These are phyloP conservation scores for Picea abies DNA, from an alignment of 83 land plant species.

Conservation along the genomic window DNA sequence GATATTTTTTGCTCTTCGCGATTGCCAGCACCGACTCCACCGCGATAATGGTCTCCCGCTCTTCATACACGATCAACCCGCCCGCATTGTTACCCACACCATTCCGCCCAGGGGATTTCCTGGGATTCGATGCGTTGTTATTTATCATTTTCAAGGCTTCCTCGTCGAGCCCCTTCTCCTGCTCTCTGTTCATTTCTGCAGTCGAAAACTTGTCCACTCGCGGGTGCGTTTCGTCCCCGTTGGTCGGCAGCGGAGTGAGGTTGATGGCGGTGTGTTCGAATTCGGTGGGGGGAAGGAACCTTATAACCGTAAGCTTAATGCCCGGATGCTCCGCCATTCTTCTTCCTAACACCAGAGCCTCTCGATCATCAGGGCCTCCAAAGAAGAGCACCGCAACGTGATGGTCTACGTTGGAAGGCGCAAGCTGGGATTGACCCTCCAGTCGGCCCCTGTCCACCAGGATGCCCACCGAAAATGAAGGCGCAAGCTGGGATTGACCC, in stretches of 20 bases:
- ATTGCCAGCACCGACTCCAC: slow-evolving; percentile 41
- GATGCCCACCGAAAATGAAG: slow-evolving; percentile 82
- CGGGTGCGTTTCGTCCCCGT: not conserved
- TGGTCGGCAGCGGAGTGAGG: slow-evolving; percentile 23
- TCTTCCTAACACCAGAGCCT: slow-evolving; percentile 69
- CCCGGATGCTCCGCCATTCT: slow-evolving; percentile 87
- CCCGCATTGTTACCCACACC: not conserved
- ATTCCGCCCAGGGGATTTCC: too few relatives aligned
- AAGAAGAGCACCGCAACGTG: slow-evolving; percentile 67
- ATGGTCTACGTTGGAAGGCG: slow-evolving; percentile 27
- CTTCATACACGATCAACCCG: slow-evolving; percentile 22
- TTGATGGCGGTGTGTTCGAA: slow-evolving; percentile 20
- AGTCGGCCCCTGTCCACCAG: slow-evolving; percentile 73
- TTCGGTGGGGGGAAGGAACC: slow-evolving; percentile 15
- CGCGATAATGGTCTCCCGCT: slow-evolving; percentile 23
- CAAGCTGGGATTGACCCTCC: slow-evolving; percentile 17
- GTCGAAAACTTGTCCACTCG: slow-evolving; percentile 37
- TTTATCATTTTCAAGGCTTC: not conserved
- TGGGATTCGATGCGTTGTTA: too few relatives aligned
- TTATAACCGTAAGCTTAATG: slow-evolving; percentile 57
- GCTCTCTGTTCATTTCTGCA: not conserved
- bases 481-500: slow-evolving; percentile 13
- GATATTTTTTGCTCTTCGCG: slow-evolving; percentile 26
- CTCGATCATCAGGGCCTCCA: slow-evolving; percentile 92
- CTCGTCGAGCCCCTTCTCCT: slow-evolving; percentile 29